A percentile compares a stretch with the other conserved stretches of the same genome.
These are phyloP conservation scores for Clonostachys solani DNA, from an alignment of 2,329 filamentous ascomycete genomes.

Conservation along the genomic window DNA sequence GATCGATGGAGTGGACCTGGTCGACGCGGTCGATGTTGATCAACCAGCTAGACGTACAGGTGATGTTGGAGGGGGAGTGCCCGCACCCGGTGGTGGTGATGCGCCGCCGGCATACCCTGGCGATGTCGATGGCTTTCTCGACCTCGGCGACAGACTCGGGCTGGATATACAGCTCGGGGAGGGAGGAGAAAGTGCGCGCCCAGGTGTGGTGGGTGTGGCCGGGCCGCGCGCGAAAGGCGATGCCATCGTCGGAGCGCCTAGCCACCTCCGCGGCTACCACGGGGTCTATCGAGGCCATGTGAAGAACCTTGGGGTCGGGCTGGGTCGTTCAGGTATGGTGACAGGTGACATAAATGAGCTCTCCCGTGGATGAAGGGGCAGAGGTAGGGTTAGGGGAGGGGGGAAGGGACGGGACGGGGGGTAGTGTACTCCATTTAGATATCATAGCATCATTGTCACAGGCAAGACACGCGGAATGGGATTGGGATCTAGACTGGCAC, in stretches of 20 bases:
- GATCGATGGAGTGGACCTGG: constrained; percentile 66
- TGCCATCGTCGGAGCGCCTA: constrained; percentile 20
- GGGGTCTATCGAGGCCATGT: constrained; percentile 23
- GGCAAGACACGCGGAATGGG: too few relatives aligned
- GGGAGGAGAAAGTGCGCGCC: constrained; percentile 87
- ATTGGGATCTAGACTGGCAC: too few relatives aligned
- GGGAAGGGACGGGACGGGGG: too few relatives aligned
- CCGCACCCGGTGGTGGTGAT: constrained; percentile 85
- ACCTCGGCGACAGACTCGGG: constrained; percentile 77
- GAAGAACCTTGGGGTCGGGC: too few relatives aligned
- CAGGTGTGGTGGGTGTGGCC: constrained; percentile 84
- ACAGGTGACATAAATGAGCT: too few relatives aligned
- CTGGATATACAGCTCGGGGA: constrained; percentile 86
- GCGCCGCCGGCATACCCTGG: constrained; percentile 74
- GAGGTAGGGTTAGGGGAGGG: too few relatives aligned
- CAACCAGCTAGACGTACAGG: constrained; percentile 91
- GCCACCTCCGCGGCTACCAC: constrained; percentile 24
- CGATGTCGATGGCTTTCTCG: constrained; percentile 76
- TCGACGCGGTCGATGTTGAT: constrained; percentile 86
- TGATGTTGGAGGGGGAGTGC: constrained; percentile 89
- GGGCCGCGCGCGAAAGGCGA: constrained; percentile 73
- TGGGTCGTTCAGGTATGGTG: too few relatives aligned
- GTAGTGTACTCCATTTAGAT: too few relatives aligned
- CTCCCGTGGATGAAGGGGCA: too few relatives aligned
- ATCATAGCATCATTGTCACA: too few relatives aligned